Conservation (phyloP, 805 yeast species). For the Candida pseudoglaebosa region DNA sequence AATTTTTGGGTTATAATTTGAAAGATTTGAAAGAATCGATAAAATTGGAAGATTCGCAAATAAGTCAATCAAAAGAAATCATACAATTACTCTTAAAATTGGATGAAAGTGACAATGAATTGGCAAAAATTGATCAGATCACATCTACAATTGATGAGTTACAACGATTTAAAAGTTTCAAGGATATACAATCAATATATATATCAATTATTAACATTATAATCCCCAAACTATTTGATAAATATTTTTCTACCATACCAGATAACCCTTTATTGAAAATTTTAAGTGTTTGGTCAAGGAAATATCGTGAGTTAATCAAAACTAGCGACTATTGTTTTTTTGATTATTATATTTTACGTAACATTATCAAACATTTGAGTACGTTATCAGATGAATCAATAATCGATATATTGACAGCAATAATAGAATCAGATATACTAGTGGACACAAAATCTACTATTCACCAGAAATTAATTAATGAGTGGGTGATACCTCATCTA, state of each 20-base stretch:
- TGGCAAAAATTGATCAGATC: constrained; percentile 3
- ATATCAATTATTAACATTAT: constrained; percentile 8
- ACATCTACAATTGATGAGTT: constrained; percentile 1
- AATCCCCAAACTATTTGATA: constrained; percentile 9
- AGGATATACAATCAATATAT: constrained; percentile 8
- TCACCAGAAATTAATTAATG: constrained; percentile 12
- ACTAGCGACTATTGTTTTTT: not conserved
- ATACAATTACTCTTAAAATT: not conserved
- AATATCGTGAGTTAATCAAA: constrained; percentile 10
- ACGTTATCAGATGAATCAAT: constrained; percentile 2
- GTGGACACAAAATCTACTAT: constrained; percentile 11
- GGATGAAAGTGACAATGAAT: not conserved
- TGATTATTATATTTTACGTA: not conserved
- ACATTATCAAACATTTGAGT: not conserved
- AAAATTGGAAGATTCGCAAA: not conserved
- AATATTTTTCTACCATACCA: constrained; percentile 6
- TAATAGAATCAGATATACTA: constrained; percentile 7
- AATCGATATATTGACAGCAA: constrained; percentile 12
- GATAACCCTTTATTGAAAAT: constrained; percentile 6
- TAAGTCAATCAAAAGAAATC: constrained; percentile 1
- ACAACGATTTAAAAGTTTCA: not conserved
- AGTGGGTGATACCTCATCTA: constrained; percentile 18
- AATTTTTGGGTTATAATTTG: constrained; percentile 5
- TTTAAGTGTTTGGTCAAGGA: constrained; percentile 14
- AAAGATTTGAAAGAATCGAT: constrained; percentile 2